Base-by-base conservation (phyloP, 148 eudicot genomes). In the Gaultheria prostrata region DNA sequence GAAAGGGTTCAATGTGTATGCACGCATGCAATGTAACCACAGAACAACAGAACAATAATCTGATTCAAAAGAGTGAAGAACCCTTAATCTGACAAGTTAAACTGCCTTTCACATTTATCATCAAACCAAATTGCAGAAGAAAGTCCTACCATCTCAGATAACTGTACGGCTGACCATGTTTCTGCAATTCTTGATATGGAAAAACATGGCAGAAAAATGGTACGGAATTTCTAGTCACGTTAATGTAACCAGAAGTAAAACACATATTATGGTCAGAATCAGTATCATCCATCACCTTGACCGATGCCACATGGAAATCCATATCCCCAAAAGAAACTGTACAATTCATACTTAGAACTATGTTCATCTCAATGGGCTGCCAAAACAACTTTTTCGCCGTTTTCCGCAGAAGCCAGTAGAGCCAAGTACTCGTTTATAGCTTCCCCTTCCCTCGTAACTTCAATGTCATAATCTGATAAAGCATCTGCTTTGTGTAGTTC, bases 381-480 rank as follows among this genome's bases (percentile, higher is more conserved):
- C 24, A 79, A 77, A 67, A 20, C 72, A 67, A 28, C 39, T 13
- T 72, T 85, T 84, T 83, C 83, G 39, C 14, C 69, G 13, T 81
- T 82, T 77, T 80, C 49, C 1, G 92, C 78, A 35, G 92, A 88
- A 80, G 89, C 88, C 32, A 93, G 86, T 75, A 92, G 70, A 59
- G 94, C 93, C 84, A 96, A 81, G 83, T 96, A 96, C 89, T 94
- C 99, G 12, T 82, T 84, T 45, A 96, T 88, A 70, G 99, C 99
- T 86, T 94, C 99, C 51, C 92, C 97, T 93, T 96, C 99, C 90
- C 85, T 90, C 1, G 93, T 91, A 51, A 96, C 91, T 85, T 96
- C 98, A n/a, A 94, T 92, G 77, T 96, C 98, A 82, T 96, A 96
- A 83, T 96, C 98, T 4, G 98, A 88, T 43, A 90, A 90, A 0